phyloP scores from a whole-genome alignment of 495 filamentous ascomycete genomes.

The Penicillium canescens region DNA sequence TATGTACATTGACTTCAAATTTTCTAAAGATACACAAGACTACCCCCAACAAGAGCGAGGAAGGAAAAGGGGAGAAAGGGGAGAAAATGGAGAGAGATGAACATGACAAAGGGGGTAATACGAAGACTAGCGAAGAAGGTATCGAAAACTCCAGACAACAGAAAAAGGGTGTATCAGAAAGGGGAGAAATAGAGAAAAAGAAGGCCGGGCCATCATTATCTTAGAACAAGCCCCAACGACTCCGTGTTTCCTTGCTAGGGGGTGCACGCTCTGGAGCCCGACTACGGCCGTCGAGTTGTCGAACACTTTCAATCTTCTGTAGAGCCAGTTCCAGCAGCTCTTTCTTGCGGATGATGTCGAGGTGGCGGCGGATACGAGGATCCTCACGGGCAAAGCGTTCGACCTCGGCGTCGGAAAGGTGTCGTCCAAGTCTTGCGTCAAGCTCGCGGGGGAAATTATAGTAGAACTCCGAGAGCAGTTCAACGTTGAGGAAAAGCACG shows the following conservation, averaged over 20 bases:
- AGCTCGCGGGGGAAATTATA: slow-evolving; percentile 94
- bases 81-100: slow-evolving; percentile 9
- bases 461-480: slow-evolving; percentile 95
- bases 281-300: slow-evolving; percentile 65
- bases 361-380: slow-evolving; percentile 79
- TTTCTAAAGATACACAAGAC: slow-evolving; percentile 8
- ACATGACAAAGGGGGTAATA: background rate
- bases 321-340: slow-evolving; percentile 90
- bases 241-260: slow-evolving; percentile 30
- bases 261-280: slow-evolving; percentile 30
- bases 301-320: slow-evolving; percentile 87
- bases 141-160: slow-evolving; percentile 15
- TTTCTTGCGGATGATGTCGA: slow-evolving; percentile 89
- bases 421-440: slow-evolving; percentile 80
- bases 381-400: slow-evolving; percentile 93
- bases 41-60: slow-evolving; percentile 5
- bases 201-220: background rate
- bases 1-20: slow-evolving; percentile 9
- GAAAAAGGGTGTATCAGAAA: slow-evolving; percentile 9
- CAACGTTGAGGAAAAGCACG: slow-evolving; percentile 96
- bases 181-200: slow-evolving; percentile 1
- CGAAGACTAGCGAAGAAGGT: slow-evolving; percentile 14
- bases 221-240: slow-evolving; percentile 47
- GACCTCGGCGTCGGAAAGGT: slow-evolving; percentile 73
- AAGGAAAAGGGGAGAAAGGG: background rate